A percentile compares a stretch with the other conserved stretches of the same genome.
Conservation (phyloP, 352 stramenopile genomes). For the Saprolegnia parasitica region DNA sequence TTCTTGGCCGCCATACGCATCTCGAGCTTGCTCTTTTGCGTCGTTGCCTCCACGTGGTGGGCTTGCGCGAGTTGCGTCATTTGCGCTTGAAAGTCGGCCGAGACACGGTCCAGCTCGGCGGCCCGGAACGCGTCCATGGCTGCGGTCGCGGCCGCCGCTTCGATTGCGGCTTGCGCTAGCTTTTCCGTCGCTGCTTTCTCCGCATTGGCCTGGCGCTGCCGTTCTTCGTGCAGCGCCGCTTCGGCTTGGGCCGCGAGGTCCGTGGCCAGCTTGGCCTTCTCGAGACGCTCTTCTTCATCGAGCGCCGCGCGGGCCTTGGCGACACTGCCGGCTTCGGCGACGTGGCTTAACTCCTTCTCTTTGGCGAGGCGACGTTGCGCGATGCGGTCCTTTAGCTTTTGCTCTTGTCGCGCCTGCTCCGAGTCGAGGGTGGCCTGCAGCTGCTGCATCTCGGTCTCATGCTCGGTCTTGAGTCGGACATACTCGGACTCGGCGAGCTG, state of each 20-base stretch:
- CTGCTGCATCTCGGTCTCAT: conserved; percentile 48
- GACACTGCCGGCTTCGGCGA: neutral
- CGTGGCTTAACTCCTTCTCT: neutral
- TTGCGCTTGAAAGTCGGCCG: conserved; percentile 60
- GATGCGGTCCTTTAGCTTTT: conserved; percentile 45
- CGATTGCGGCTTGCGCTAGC: conserved; percentile 39
- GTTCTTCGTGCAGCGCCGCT: conserved; percentile 48
- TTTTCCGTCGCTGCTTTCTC: conserved; percentile 42
- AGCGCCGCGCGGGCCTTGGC: conserved; percentile 26
- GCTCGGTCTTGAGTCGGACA: conserved; percentile 46
- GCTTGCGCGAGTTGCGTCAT: conserved; percentile 47
- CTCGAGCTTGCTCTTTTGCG: conserved; percentile 68
- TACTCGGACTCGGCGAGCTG: conserved; percentile 52
- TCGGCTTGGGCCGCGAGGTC: conserved; percentile 37
- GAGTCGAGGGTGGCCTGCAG: conserved; percentile 44
- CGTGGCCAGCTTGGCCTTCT: conserved; percentile 33
- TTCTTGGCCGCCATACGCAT: conserved; percentile 70
- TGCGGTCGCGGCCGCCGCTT: conserved; percentile 39
- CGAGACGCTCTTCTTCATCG: conserved; percentile 16
- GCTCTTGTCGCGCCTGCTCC: conserved; percentile 59
- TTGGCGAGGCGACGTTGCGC: conserved; percentile 28
- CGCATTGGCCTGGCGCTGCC: conserved; percentile 44
- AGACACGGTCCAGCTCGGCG: conserved; percentile 55
- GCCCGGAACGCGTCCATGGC: conserved; percentile 46
- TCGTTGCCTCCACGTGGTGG: conserved; percentile 50